Evolutionary conservation across 2,329 filamentous ascomycete species (phyloP), one percentile per base, ranked within the genome.

Genomic region (Aspergillus puulaauensis): DNA sequence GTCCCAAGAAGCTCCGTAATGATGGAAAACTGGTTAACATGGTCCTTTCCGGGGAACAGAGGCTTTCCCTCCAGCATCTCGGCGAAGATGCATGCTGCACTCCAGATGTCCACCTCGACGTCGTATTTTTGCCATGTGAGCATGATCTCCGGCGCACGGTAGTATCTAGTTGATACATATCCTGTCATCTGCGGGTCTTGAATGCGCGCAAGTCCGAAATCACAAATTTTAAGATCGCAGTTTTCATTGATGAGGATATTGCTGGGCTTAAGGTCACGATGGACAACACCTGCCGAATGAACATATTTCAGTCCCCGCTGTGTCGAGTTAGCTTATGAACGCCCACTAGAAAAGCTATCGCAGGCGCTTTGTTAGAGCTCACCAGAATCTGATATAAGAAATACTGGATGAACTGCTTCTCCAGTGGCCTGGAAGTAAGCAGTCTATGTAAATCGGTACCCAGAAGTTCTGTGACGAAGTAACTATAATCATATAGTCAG

Each of bases 91-190:
- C 95, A 99, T 60, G 95, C 95, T 17, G 93, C 93, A 74, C 95
- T 98, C 95, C 95, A 99, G 73, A 99, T 96, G 75, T 99, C 95
- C 58, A 99, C 95, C 80, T 98, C 95, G 48, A 98, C 88, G 68
- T 99, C 95, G 79, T 99, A 99, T 81, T 99, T 99, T 82, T 99
- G 95, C 95, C 95, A 99, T 64, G 95, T 98, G 73, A 99, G 91
- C 95, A 99, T 99, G 74, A 99, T 99, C 78, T 99, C 95, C 17
- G 95, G 95, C 8, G 95, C 95, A 71, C 95, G 88, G 83, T 99
- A 99, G 83, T 99, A 99, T 82, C 95, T 85, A 61, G 95, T 99
- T 48, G 95, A 98, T 60, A 99, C 95, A 73, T 99, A 99, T 67
- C 95, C 95, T 43, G 95, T 99, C 95, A 99, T 99, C 79, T 99